Base-by-base conservation (phyloP, 139 green algal genomes). In the Chlorella sp. region DNA sequence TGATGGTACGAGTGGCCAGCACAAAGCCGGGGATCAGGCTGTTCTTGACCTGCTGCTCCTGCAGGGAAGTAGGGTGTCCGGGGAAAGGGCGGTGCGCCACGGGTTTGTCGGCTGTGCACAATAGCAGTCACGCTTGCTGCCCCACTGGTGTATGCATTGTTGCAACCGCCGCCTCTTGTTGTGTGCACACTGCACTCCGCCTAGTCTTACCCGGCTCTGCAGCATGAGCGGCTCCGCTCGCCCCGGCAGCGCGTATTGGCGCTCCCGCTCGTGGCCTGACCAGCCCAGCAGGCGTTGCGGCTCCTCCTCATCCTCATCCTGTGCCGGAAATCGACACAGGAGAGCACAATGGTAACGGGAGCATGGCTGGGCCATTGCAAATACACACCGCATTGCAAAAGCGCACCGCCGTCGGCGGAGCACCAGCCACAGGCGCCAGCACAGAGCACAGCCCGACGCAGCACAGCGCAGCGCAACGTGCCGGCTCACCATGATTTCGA, bases 1-100 rank as follows among this genome's bases (percentile, higher is more conserved):
- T 30, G 1, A 51, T 38, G 26, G 62, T n/a, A 0, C n/a, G n/a
- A 13, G 72, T 44, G 5, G 84, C 87, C 8, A 32, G 40, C n/a
- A 92, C 48, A 78, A 91, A 92, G 9, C 89, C 89, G n/a, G 87
- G 81, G 20, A 92, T 87, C 26, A 92, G 64, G 62, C 81, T 70
- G 51, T 73, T 72, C 76, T 73, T 65, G 8, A 70, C 85, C 41
- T 88, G 72, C 43, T 78, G 80, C 70, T 86, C 65, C 60, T 87
- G 65, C 38, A 67, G 22, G 72, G 36, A 13, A 46, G 68, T 30
- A 24, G 46, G 4, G 36, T n/a, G n/a, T n/a, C n/a, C n/a, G n/a
- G n/a, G n/a, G n/a, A n/a, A n/a, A n/a, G n/a, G n/a, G n/a, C n/a
- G n/a, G n/a, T n/a, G n/a, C n/a, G n/a, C n/a, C n/a, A n/a, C n/a